Evolutionary conservation across 1,284 basidiomycete genomes (phyloP).

Genomic region (Phlebopus sp.): DNA sequence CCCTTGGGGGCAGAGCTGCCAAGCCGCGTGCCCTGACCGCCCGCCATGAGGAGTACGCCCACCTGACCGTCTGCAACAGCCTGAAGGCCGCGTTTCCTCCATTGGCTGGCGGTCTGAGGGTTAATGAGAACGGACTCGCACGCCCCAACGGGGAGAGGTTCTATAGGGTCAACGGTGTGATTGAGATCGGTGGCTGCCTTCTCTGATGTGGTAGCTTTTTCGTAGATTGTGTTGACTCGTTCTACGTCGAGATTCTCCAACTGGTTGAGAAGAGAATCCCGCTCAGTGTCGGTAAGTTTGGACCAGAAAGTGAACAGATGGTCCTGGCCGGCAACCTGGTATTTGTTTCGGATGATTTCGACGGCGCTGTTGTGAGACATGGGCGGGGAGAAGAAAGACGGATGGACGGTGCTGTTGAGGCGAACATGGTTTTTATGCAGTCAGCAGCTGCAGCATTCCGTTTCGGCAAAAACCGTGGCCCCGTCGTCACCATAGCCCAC

Average conservation of each 20-base stretch:
- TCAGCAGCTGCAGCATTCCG: conserved; percentile 7
- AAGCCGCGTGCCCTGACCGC: conserved; percentile 94
- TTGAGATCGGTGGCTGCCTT: conserved; percentile 45
- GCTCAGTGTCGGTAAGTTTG: conserved; percentile 65
- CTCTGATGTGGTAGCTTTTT: conserved; percentile 74
- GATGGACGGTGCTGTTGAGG: conserved; percentile 2
- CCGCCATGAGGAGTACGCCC: conserved; percentile 94
- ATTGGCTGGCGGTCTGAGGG: conserved; percentile 61
- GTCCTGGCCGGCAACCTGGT: conserved; percentile 79
- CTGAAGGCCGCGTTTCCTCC: conserved; percentile 73
- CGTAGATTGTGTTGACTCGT: conserved; percentile 88
- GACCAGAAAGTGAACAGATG: conserved; percentile 92
- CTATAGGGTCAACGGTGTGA: conserved; percentile 51
- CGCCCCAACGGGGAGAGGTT: conserved; percentile 77
- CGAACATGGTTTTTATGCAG: conserved; percentile 21
- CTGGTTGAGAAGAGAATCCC: conserved; percentile 65
- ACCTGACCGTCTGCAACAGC: conserved; percentile 84
- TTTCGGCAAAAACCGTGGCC: conserved; percentile 24
- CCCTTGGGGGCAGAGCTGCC: conserved; percentile 95
- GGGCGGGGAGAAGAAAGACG: conserved; percentile 2
- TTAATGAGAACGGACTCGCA: conserved; percentile 61
- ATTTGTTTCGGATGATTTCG: conserved; percentile 55
- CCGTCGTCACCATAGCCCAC: conserved; percentile 9
- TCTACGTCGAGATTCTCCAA: conserved; percentile 83
- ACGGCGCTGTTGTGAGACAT: conserved; percentile 24